Conservation (phyloP, 371 early-diverging fungal species). For the Mortierella sp. region DNA sequence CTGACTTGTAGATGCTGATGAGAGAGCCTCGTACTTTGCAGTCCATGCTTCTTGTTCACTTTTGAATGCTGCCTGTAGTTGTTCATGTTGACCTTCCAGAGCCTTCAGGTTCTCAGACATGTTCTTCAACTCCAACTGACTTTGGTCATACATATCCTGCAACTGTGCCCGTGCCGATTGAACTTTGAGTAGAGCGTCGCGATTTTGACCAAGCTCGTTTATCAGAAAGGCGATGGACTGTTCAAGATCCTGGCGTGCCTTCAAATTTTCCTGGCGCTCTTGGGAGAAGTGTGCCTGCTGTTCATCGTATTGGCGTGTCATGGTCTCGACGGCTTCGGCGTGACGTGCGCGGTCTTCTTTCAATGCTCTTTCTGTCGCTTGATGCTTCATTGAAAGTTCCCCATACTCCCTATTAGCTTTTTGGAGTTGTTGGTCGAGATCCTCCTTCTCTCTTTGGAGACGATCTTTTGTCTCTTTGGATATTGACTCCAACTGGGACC, state of each 20-base stretch:
- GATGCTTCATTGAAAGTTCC: conserved; percentile 15
- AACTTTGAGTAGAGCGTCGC: conserved; percentile 26
- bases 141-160: conserved; percentile 25
- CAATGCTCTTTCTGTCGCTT: conserved; percentile 8
- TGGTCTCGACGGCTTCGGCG: conserved; percentile 25
- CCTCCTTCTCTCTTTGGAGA: conserved; percentile 21
- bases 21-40: conserved; percentile 15
- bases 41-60: conserved; percentile 15
- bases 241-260: conserved; percentile 28
- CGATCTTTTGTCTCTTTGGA: conserved; percentile 6
- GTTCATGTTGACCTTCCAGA: conserved; percentile 15
- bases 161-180: conserved; percentile 20
- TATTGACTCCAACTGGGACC: neutral
- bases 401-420: neutral
- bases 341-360: conserved; percentile 22
- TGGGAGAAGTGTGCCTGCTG: conserved; percentile 19
- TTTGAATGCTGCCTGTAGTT: conserved; percentile 10
- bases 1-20: conserved; percentile 4
- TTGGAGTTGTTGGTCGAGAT: conserved; percentile 17
- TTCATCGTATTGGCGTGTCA: conserved; percentile 28
- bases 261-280: conserved; percentile 23
- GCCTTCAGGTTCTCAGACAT: conserved; percentile 5
- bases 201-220: conserved; percentile 37
- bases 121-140: conserved; percentile 19
- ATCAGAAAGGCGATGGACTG: conserved; percentile 29